Base-by-base conservation (phyloP, 2,329 filamentous ascomycete genomes). In the Talaromyces sp. region DNA sequence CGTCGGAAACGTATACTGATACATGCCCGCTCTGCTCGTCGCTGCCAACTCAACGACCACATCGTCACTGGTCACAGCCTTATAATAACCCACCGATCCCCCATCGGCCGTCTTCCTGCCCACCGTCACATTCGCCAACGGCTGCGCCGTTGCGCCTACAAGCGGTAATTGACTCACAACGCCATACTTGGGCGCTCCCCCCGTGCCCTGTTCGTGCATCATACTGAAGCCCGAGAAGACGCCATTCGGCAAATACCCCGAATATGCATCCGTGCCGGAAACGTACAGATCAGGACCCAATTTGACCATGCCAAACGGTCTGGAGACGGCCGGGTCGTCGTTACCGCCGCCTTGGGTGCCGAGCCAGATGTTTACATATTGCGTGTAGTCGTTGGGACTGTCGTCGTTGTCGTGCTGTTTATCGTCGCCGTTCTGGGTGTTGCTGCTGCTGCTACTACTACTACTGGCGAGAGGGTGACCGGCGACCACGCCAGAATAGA, bases 31-130 rank as follows among this genome's bases (percentile, higher is more conserved):
- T 64, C 84, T 83, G 0, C 86, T 82, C 0, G 83, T 81, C 0
- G 50, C 50, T 18, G 88, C 90, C 84, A 90, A 89, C 67, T 91
- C 87, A 1, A 84, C 84, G 18, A 79, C 75, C 48, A 90, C 80
- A 0, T 83, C 83, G 35, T 81, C 83, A 52, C 81, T 78, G 31
- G 91, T 73, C 0, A 79, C 82, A 59, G 90, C 81, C 46, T 81
- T 80, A 70, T 91, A 91, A 65, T 87, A 87, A 0, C 88, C 88
- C 0, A 89, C 82, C 39, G 81, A 80, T 1, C 83, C 82, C 61
- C 78, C 66, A 65, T 88, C 80, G 25, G 80, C 67, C 67, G 72
- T 67, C 65, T 80, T 80, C 73, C 87, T 82, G 0, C 80, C 80
- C 25, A 86, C 79, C n/a, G 82, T 84, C 37, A 84, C 77, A 65